These are phyloP conservation scores for Pseudocercospora musae DNA, from an alignment of 2,329 filamentous ascomycete species.

Conservation along the genomic window DNA sequence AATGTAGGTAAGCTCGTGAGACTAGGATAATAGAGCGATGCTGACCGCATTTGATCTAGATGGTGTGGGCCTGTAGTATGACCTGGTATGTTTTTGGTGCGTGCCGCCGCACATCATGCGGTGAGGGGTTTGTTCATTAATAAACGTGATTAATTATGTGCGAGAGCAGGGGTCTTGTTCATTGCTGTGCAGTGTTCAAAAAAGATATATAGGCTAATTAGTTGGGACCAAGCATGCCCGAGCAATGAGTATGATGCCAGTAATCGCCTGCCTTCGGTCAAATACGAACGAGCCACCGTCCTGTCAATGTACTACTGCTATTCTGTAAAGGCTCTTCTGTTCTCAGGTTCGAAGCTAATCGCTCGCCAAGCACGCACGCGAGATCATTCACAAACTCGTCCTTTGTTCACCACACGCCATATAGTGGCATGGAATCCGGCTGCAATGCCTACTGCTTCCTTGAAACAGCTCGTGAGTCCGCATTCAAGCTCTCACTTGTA, in stretches of 20 bases:
- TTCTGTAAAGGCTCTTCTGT: not conserved
- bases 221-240: no score
- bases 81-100: no score
- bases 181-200: no score
- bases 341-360: not conserved
- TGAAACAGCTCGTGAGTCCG: not conserved
- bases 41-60: not conserved
- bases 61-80: not conserved
- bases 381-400: not conserved
- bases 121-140: no score
- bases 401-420: not conserved
- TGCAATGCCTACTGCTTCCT: no score
- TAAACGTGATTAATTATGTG: no score
- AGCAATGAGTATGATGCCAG: no score
- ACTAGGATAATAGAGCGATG: no score
- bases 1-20: not conserved
- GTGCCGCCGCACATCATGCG: no score
- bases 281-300: not conserved
- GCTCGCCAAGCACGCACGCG: not conserved
- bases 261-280: no score
- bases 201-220: no score
- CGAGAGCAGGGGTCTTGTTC: no score
- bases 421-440: not conserved
- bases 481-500: not conserved
- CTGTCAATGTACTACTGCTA: not conserved